phyloP scores from a whole-genome alignment of 2,329 filamentous ascomycete species.

The Trichoderma oligosporum region DNA sequence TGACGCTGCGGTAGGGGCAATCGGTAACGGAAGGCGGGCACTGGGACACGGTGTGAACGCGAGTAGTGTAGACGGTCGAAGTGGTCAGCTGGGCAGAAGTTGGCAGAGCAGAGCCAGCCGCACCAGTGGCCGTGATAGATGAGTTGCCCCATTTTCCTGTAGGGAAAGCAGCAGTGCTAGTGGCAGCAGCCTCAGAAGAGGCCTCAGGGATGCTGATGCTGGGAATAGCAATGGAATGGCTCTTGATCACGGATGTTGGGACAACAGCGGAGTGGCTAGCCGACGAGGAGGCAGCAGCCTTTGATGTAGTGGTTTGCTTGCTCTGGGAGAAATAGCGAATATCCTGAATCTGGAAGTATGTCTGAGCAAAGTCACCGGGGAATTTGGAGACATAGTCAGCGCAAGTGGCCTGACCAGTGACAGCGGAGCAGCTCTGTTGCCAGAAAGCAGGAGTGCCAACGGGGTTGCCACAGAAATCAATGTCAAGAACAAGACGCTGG shows the following conservation, averaged over 20 bases:
- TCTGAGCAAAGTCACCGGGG: constrained; percentile 36
- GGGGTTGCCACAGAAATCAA: constrained; percentile 70
- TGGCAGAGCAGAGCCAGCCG: background rate
- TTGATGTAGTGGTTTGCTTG: background rate
- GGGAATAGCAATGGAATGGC: background rate
- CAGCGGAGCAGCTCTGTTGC: constrained; percentile 26
- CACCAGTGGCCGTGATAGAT: background rate
- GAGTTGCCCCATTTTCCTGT: constrained; percentile 1
- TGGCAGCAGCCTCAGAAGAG: background rate
- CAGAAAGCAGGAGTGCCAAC: constrained; percentile 42
- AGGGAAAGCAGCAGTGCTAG: background rate
- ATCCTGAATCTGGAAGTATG: constrained; percentile 46
- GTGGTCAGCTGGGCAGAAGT: constrained; percentile 26
- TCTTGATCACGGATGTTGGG: constrained; percentile 2
- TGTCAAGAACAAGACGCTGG: constrained; percentile 71
- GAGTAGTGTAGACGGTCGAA: constrained; percentile 39
- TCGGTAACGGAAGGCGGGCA: constrained; percentile 44
- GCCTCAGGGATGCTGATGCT: background rate
- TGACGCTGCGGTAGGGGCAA: constrained; percentile 36
- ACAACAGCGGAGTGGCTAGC: background rate
- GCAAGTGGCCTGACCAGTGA: constrained; percentile 31
- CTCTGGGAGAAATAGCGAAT: constrained; percentile 33
- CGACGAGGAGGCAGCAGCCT: background rate
- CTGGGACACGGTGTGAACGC: constrained; percentile 52
- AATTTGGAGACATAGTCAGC: constrained; percentile 36